These are phyloP conservation scores for Hippophae gyantsensis DNA, from an alignment of 306 rosid species.

Conservation along the genomic window DNA sequence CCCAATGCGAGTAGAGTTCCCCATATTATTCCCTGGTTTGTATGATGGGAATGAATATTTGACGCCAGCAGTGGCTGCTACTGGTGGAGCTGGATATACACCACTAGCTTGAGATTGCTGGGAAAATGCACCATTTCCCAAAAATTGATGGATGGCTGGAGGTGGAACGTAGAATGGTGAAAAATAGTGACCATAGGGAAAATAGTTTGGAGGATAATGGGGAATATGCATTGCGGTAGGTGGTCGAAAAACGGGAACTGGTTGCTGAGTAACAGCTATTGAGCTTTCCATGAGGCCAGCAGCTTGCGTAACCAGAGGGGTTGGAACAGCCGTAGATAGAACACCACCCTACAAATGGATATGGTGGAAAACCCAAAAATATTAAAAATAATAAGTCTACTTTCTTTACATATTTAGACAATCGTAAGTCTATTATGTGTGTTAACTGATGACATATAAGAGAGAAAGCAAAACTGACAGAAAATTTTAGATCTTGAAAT, in stretches of 20 bases:
- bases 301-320: conserved; percentile 74
- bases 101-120: conserved; percentile 82
- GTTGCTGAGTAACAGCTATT: conserved; percentile 78
- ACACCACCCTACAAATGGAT: conserved; percentile 64
- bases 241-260: conserved; percentile 75
- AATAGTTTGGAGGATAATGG: conserved; percentile 78
- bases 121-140: conserved; percentile 82
- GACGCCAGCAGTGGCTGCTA: conserved; percentile 58
- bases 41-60: conserved; percentile 82
- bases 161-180: conserved; percentile 76
- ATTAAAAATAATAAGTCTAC: neutral
- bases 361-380: conserved; percentile 14
- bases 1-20: conserved; percentile 65
- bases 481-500: too few relatives aligned
- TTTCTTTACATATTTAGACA: neutral
- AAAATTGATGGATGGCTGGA: conserved; percentile 78
- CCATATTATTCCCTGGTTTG: conserved; percentile 68
- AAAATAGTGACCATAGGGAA: conserved; percentile 77
- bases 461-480: too few relatives aligned
- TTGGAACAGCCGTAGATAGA: conserved; percentile 60
- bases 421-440: neutral
- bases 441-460: too few relatives aligned
- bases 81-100: conserved; percentile 66
- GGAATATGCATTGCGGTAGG: conserved; percentile 74
- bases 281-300: conserved; percentile 89